Percentiles rank a stretch among this genome's conserved stretches.
phyloP scores from a whole-genome alignment of 179 eudicot genomes.

The Beta corolliflora region DNA sequence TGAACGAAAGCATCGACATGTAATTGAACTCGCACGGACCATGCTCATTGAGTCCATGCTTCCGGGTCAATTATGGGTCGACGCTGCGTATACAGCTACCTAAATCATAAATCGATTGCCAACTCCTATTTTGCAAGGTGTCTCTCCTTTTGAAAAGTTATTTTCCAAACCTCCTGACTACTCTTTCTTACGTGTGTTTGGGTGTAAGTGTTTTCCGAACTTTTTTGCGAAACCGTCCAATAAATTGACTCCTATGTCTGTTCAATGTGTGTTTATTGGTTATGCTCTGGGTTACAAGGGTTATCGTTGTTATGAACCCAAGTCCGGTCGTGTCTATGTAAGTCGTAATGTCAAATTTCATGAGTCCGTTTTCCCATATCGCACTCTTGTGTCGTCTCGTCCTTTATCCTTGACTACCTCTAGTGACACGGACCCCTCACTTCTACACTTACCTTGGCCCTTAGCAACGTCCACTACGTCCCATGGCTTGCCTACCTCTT shows the following conservation, averaged over 20 bases:
- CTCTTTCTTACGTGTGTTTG: neutral
- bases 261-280: neutral
- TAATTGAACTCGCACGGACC: neutral
- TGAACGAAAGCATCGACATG: neutral
- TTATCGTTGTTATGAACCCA: slow-evolving; percentile 1
- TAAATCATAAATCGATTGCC: neutral
- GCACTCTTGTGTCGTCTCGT: too few relatives aligned
- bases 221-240: neutral
- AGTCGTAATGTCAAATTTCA: neutral
- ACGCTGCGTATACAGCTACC: too few relatives aligned
- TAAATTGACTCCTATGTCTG: neutral
- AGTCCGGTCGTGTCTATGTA: neutral
- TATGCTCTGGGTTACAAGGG: neutral
- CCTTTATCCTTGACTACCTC: too few relatives aligned
- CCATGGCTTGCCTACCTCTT: too few relatives aligned
- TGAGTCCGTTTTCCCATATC: neutral
- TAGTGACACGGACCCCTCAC: too few relatives aligned
- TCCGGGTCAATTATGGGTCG: neutral
- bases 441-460: too few relatives aligned
- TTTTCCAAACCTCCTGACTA: neutral
- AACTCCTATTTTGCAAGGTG: neutral
- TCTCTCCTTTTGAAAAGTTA: neutral
- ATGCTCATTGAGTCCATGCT: neutral
- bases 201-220: neutral
- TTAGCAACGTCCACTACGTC: too few relatives aligned